Evolutionary conservation across 305 asterid genomes (phyloP).

Genomic region (Fraxinus angustifolia): DNA sequence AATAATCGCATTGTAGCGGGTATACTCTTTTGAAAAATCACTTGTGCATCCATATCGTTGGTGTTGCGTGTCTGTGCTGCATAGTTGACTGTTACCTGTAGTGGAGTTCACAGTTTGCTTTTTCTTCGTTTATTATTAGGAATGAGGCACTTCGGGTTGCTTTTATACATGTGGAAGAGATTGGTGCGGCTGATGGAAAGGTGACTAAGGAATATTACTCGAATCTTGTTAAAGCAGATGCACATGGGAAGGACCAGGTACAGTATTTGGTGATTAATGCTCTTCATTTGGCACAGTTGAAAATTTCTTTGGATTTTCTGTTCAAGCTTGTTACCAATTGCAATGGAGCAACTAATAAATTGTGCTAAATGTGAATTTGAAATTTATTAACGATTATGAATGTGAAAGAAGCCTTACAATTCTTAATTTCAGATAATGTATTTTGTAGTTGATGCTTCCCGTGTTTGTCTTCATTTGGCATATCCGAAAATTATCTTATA

Average conservation of each 20-base stretch:
- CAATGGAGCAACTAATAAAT: background rate
- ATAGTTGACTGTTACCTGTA: background rate
- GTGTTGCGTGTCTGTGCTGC: background rate
- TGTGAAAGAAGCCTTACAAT: background rate
- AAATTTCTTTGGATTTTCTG: background rate
- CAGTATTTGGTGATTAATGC: conserved; percentile 13
- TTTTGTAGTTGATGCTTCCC: background rate
- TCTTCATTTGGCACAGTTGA: conserved; percentile 13
- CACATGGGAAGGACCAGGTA: conserved; percentile 96
- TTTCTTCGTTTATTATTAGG: conserved; percentile 35
- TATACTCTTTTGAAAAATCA: background rate
- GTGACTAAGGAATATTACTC: conserved; percentile 70
- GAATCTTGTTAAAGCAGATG: conserved; percentile 94
- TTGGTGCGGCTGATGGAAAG: conserved; percentile 54
- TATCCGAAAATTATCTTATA: background rate
- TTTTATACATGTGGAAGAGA: conserved; percentile 85
- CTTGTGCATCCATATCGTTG: background rate
- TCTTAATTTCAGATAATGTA: background rate
- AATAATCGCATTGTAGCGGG: too few relatives aligned
- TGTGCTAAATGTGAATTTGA: background rate
- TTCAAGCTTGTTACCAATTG: background rate
- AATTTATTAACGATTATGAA: background rate
- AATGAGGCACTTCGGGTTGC: conserved; percentile 99
- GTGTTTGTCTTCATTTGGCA: background rate
- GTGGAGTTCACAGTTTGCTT: conserved; percentile 21